Conservation (phyloP, 2,329 filamentous ascomycete species). For the Penicillium sp. region DNA sequence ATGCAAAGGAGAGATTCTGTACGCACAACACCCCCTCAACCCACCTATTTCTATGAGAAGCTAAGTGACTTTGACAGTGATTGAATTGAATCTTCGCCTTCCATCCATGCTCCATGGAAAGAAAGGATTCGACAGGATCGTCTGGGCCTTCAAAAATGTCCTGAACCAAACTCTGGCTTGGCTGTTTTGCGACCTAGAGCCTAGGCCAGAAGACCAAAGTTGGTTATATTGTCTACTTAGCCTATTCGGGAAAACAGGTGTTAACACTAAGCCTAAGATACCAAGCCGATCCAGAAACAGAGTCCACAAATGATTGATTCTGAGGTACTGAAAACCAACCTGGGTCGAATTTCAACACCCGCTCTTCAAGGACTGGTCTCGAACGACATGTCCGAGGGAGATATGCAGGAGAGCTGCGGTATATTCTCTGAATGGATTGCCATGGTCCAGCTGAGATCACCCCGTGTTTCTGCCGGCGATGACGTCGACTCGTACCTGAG, state of each 20-base stretch:
- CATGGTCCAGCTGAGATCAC: conserved; percentile 52
- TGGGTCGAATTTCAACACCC: conserved; percentile 35
- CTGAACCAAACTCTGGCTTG: conserved; percentile 69
- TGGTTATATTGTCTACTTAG: conserved; percentile 19
- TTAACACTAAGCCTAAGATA: conserved; percentile 23
- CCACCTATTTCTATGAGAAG: not conserved
- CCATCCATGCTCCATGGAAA: conserved; percentile 81
- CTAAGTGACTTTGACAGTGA: conserved; percentile 53
- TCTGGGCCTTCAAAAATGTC: conserved; percentile 78
- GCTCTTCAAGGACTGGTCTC: conserved; percentile 32
- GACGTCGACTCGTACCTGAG: conserved; percentile 47
- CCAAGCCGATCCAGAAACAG: conserved; percentile 39
- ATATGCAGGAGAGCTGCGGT: conserved; percentile 62
- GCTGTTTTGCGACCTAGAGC: conserved; percentile 70
- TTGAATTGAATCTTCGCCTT: conserved; percentile 73
- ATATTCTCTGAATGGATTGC: conserved; percentile 66
- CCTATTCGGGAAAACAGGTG: not conserved
- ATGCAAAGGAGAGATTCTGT: conserved; percentile 75
- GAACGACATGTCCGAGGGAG: conserved; percentile 40
- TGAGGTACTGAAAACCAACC: conserved; percentile 24
- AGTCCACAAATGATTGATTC: conserved; percentile 41
- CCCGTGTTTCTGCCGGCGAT: conserved; percentile 40
- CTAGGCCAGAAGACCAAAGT: conserved; percentile 46
- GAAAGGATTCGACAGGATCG: conserved; percentile 75
- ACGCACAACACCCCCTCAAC: conserved; percentile 26